A percentile compares a stretch with the other conserved stretches of the same genome.
Evolutionary conservation across 208 protist genomes (phyloP).

Genomic region (Trypanosoma cruzi): DNA sequence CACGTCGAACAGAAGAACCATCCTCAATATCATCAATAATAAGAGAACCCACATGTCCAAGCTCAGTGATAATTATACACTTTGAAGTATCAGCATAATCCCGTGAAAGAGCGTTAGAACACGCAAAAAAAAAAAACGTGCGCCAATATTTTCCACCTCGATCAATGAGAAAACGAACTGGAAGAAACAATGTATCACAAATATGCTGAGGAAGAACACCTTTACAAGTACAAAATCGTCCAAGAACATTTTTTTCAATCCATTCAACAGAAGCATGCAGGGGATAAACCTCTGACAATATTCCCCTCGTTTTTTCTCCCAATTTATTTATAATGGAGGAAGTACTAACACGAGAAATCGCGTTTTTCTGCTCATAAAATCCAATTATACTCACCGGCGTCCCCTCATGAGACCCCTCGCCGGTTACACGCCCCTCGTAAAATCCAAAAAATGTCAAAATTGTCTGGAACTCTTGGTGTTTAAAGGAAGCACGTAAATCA

Average conservation of each 20-base stretch:
- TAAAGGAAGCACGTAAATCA: slow-evolving; percentile 35
- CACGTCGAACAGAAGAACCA: slow-evolving; percentile 59
- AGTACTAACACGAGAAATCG: slow-evolving; percentile 17
- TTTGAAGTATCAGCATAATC: slow-evolving; percentile 60
- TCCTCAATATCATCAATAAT: slow-evolving; percentile 85
- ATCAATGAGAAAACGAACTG: slow-evolving; percentile 61
- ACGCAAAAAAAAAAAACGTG: slow-evolving; percentile 54
- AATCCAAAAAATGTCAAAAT: slow-evolving; percentile 42
- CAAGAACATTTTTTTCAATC: slow-evolving; percentile 54
- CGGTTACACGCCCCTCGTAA: slow-evolving; percentile 49
- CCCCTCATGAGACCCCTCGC: slow-evolving; percentile 28
- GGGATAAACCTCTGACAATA: slow-evolving; percentile 45
- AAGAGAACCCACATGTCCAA: slow-evolving; percentile 73
- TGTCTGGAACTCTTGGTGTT: slow-evolving; percentile 57
- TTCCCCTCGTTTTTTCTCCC: slow-evolving; percentile 32
- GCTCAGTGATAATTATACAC: slow-evolving; percentile 59
- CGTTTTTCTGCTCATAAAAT: slow-evolving; percentile 50
- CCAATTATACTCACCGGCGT: slow-evolving; percentile 30
- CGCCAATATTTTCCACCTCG: slow-evolving; percentile 69
- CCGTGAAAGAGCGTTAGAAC: slow-evolving; percentile 47
- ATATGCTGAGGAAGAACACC: slow-evolving; percentile 34
- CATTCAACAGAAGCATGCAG: slow-evolving; percentile 34
- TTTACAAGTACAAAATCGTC: slow-evolving; percentile 21
- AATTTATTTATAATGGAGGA: slow-evolving; percentile 43
- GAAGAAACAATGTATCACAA: slow-evolving; percentile 49